Base-by-base conservation (phyloP, 768 basidiomycete genomes). In the Suillus ampliporus region DNA sequence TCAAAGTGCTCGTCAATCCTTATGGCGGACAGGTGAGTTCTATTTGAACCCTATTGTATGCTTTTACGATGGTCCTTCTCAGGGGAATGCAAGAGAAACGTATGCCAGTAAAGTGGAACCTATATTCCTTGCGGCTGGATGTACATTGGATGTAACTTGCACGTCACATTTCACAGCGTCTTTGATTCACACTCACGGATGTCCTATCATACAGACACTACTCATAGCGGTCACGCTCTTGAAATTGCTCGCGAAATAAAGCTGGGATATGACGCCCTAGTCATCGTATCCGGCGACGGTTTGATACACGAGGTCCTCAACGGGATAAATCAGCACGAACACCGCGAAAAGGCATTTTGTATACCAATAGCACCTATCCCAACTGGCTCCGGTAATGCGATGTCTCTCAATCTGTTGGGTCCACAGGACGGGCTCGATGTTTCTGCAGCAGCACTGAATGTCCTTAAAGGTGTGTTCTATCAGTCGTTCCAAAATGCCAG, bases 301-400 rank as follows among this genome's bases (percentile, higher is more conserved):
- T 80, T 93, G 40, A 71, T 94, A 17, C 90, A 95, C 69, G 94
- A 96, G 76, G 81, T 93, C 26, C 68, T 94, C 71, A 96, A 96
- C 69, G 94, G 94, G 3, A 86, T 95, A 61, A 87, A 90, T 3
- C 78, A 87, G 58, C 89, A 91, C 62, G 74, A 78, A 34, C 78
- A 87, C 41, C 85, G 89, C 2, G 72, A 77, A 40, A 80, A 79
- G 52, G 93, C 90, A 0, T 84, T 95, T 61, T 72, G 71, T 50
- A 86, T 87, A 35, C 92, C 94, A 2, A 76, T 96, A 28, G 86
- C 87, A 0, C 92, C 89, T 4, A 86, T 95, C 69, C 92, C 94
- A 6, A 88, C 89, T 19, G 93, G 93, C 3, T 91, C 91, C 14
- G 93, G 89, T 5, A 95, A 95, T 66, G 93, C 86, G 3, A 76